Evolutionary conservation across 2,329 filamentous ascomycete species (phyloP), one percentile per base, ranked within the genome.

Genomic region (Clarireedia hainanense): DNA sequence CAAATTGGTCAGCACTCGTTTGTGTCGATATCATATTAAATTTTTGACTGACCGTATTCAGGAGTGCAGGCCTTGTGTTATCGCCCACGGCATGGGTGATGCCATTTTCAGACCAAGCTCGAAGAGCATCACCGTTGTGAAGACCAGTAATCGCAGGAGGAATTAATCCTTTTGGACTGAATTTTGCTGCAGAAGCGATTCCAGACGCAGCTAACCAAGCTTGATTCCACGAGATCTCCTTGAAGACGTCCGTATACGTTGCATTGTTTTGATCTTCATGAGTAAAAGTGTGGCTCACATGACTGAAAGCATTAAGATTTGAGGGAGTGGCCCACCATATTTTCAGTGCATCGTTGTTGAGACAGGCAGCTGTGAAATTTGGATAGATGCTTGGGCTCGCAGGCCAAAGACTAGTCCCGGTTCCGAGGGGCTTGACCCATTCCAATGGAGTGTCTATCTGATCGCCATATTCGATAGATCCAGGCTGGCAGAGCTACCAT

Each of bases 141-240:
- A 84, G 65, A 49, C 81, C 81, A 1, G 81, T 85, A 58, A 85
- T 85, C 37, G 80, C 80, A 0, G 81, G 81, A 2, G 81, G 81
- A 57, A 85, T 80, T 52, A 85, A 74, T 30, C 80, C 81, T 40
- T 75, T 73, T 2, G 70, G 59, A 26, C 79, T 83, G 66, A 76
- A 84, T 45, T 72, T 71, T 17, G 64, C 65, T 14, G 75, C 75
- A 23, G 68, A 60, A 56, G 72, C 70, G 55, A 84, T 70, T 12
- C 78, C 78, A 9, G 76, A 72, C 61, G 80, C 76, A 58, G 74
- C 72, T 43, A 83, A 66, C 80, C 81, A 85, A 10, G 74, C 78
- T 60, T 78, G 72, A 69, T 85, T 85, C 71, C 80, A 84, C 23
- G 72, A 71, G 45, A 84, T 81, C 66, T 85, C 81, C 60, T 76